These are phyloP conservation scores for Kazachstania taianensis DNA, from an alignment of 805 yeast genomes.

Conservation along the genomic window DNA sequence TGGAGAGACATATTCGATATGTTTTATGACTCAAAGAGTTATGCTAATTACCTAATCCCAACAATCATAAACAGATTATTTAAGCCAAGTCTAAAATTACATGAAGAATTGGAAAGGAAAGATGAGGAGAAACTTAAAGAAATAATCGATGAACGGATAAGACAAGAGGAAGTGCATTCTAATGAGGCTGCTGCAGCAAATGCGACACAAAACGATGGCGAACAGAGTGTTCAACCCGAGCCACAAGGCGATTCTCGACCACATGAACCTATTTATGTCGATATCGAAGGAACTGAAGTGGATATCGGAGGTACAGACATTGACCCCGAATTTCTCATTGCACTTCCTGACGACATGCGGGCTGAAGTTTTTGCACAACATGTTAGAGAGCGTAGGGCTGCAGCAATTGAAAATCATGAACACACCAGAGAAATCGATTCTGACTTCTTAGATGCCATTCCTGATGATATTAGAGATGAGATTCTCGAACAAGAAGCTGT, in stretches of 20 bases:
- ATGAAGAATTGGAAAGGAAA: conserved; percentile 21
- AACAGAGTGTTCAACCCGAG: conserved; percentile 1
- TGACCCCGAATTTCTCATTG: conserved; percentile 83
- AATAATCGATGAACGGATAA: conserved; percentile 17
- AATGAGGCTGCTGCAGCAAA: conserved; percentile 4
- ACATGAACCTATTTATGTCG: conserved; percentile 52
- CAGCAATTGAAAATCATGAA: conserved; percentile 36
- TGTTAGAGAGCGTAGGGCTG: conserved; percentile 60
- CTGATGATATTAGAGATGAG: conserved; percentile 53
- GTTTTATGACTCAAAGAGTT: conserved; percentile 37
- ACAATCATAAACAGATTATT: conserved; percentile 39
- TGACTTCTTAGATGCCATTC: conserved; percentile 71
- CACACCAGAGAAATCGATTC: conserved; percentile 62
- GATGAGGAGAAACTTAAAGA: conserved; percentile 22
- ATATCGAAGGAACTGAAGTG: conserved; percentile 66
- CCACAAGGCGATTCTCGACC: too few species aligned
- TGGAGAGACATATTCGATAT: conserved; percentile 53
- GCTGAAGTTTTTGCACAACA: conserved; percentile 87
- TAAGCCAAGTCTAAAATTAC: conserved; percentile 37
- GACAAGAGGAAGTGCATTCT: neutral
- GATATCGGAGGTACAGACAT: conserved; percentile 86
- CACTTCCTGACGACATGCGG: conserved; percentile 85
- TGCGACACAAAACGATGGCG: conserved; percentile 7
- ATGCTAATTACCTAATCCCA: conserved; percentile 31
- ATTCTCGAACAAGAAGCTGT: conserved; percentile 45